These are phyloP conservation scores for Plicaturopsis crispa DNA, from an alignment of 768 basidiomycete genomes.

Conservation along the genomic window DNA sequence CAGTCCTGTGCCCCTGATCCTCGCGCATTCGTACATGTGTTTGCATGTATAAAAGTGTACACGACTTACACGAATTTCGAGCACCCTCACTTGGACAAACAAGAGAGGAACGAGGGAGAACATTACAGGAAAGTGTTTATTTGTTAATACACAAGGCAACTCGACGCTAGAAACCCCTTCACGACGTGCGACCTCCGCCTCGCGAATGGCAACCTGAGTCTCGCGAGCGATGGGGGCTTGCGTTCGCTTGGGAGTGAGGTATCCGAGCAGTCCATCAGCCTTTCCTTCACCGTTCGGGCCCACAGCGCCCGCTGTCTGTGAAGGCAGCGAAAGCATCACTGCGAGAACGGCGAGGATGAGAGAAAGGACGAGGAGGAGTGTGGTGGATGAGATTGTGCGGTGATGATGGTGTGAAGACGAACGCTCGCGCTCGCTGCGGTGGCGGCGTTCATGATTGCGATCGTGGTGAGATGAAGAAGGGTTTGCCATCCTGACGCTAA, in stretches of 20 bases:
- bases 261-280: conserved; percentile 55
- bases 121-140: too few species aligned
- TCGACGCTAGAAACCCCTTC: too few species aligned
- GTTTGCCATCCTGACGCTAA: conserved; percentile 80
- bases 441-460: conserved; percentile 34
- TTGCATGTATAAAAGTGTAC: too few species aligned
- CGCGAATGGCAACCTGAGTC: conserved; percentile 70
- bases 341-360: conserved; percentile 84
- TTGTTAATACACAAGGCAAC: too few species aligned
- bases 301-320: conserved; percentile 28
- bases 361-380: conserved; percentile 78
- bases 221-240: conserved; percentile 77
- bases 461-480: conserved; percentile 78
- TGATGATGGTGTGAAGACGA: conserved; percentile 66
- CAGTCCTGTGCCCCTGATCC: too few species aligned
- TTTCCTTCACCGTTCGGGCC: conserved; percentile 25
- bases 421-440: conserved; percentile 41
- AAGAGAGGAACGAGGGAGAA: too few species aligned
- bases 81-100: too few species aligned
- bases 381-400: conserved; percentile 84
- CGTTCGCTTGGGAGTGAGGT: conserved; percentile 75
- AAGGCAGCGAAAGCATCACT: conserved; percentile 83
- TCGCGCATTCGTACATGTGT: too few species aligned
- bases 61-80: too few species aligned
- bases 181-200: conserved; percentile 83